Percentiles rank a stretch among this genome's conserved stretches.
These are phyloP conservation scores for Clarireedia paspali DNA, from an alignment of 2,329 filamentous ascomycete genomes.

Conservation along the genomic window DNA sequence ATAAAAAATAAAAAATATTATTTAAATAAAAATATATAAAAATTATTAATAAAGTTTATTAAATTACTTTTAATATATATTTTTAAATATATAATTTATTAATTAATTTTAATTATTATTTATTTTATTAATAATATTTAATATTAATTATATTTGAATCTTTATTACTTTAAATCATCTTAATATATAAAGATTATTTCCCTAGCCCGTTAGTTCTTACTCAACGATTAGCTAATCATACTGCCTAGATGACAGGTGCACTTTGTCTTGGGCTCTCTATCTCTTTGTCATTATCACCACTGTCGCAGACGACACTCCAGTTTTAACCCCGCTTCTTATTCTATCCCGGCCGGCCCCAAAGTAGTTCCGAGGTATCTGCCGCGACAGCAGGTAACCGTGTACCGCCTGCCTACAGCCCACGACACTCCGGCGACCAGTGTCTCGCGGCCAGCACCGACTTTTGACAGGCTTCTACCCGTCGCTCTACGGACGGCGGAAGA, in stretches of 20 bases:
- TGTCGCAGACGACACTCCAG: not conserved
- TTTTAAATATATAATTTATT: too few species aligned
- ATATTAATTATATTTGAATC: too few species aligned
- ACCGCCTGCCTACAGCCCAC: not conserved
- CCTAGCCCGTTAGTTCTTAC: not conserved
- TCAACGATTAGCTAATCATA: not conserved
- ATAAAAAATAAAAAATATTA: too few species aligned
- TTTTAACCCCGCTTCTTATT: not conserved
- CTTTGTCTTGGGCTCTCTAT: not conserved
- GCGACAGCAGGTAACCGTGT: not conserved
- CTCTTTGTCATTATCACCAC: not conserved
- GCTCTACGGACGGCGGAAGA: not conserved
- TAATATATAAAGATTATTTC: not conserved
- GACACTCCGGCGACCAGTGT: not conserved
- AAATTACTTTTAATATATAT: too few species aligned
- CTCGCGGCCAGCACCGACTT: conserved; percentile 1
- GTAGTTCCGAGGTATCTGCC: not conserved
- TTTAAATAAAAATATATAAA: too few species aligned
- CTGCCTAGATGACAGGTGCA: not conserved
- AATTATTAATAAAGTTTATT: too few species aligned
- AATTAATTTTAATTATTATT: too few species aligned
- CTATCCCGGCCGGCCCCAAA: not conserved
- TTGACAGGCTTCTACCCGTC: conserved; percentile 3
- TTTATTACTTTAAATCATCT: not conserved
- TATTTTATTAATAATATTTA: too few species aligned